Base-by-base conservation (phyloP, 345 rosid genomes). In the Acer negundo region DNA sequence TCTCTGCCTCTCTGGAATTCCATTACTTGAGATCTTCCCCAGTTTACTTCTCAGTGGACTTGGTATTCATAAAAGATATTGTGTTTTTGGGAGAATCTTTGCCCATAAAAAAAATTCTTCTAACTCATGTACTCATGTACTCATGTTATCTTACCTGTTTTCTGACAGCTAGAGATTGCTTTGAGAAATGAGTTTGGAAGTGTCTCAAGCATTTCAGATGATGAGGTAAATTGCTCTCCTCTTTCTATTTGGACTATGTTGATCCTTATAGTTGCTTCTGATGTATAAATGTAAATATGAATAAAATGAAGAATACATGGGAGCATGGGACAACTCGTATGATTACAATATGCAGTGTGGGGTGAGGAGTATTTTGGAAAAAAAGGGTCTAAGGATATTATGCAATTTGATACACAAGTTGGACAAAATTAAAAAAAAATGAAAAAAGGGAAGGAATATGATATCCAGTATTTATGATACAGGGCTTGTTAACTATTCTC, bases 141-240 rank as follows among this genome's bases (percentile, higher is more conserved):
- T 71, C 56, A 46, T 82, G 51, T 38, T 73, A 62, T 62, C 40
- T 1, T 66, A 35, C 81, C 38, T 79, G 66, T 75, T 75, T 31
- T 61, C 74, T 44, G 80, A 79, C 93, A 96, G 99, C 85, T 96
- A 78, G 98, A 94, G 84, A 82, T 96, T 67, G 86, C 89, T 78
- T 86, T 94, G 68, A 83, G 89, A 78, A 90, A 83, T 35, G 87
- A 87, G 81, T 80, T 83, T 67, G 93, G 90, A 80, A 93, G 86
- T 72, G 81, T 77, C 70, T 79, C 87, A 35, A 85, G 80, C 74
- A 56, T 71, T 78, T 80, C 85, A 67, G 84, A 79, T 78, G 86
- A 87, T 70, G 93, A 88, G 95, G 99, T 96, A 83, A 74, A 79
- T 71, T 24, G 75, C 79, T 71, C 69, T 73, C 72, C 46, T 42